phyloP scores from a whole-genome alignment of 2,329 filamentous ascomycete genomes.

The Epichloe glyceriae region DNA sequence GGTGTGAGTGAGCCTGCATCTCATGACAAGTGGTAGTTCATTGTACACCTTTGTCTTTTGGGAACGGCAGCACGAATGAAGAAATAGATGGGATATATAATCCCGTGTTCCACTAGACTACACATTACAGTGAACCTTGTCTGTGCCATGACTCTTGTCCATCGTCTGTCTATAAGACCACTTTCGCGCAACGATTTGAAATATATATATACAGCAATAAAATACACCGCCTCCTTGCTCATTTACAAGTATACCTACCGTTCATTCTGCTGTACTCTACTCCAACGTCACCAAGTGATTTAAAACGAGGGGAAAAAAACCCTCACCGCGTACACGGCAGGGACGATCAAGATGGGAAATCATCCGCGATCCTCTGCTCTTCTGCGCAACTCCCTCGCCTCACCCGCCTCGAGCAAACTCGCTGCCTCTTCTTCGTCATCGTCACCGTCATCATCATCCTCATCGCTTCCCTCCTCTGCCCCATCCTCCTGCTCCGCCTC shows the following conservation, averaged over 20 bases:
- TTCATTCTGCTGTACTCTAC: no score
- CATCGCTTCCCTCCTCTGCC: constrained; percentile 16
- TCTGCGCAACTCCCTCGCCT: not conserved
- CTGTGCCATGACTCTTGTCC: not conserved
- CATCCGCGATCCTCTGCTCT: constrained; percentile 8
- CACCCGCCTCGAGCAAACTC: constrained; percentile 7
- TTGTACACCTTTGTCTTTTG: not conserved
- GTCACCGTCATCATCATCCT: constrained; percentile 23
- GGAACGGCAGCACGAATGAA: not conserved
- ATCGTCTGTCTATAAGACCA: not conserved
- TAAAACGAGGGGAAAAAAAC: no score
- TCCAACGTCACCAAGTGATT: no score
- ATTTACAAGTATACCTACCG: no score
- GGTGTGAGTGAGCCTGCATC: constrained; percentile 19
- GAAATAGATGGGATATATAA: no score
- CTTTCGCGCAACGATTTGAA: not conserved
- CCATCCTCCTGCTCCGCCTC: constrained; percentile 13
- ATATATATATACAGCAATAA: not conserved
- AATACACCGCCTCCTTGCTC: not conserved
- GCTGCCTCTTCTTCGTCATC: constrained; percentile 11
- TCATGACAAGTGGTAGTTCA: not conserved
- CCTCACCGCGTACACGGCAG: no score
- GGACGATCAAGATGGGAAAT: not conserved
- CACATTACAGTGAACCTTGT: not conserved
- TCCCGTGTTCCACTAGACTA: not conserved